Evolutionary conservation across 108 stramenopile genomes (phyloP).

Genomic region (Hondaea fermentalgiana): DNA sequence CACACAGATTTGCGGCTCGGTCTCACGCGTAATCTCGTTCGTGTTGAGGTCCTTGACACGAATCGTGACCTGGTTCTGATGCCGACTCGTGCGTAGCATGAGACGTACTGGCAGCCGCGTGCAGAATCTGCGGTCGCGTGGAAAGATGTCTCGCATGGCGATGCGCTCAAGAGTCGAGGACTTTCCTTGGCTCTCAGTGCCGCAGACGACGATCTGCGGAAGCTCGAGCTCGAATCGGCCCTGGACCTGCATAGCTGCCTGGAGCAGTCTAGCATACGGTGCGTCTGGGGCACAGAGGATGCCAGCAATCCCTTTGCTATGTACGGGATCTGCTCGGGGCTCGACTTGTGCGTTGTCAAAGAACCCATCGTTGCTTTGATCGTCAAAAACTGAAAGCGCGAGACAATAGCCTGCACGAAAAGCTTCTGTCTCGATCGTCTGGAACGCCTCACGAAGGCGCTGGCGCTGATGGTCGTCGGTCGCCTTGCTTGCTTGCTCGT

Average conservation of each 20-base stretch:
- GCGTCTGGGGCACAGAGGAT: background rate
- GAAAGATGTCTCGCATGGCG: conserved; percentile 7
- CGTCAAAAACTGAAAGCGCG: too few relatives aligned
- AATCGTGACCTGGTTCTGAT: conserved; percentile 8
- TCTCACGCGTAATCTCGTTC: background rate
- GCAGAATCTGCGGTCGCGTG: background rate
- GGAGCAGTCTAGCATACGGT: background rate
- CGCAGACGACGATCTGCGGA: background rate
- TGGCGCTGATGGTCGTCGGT: too few relatives aligned
- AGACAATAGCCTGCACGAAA: too few relatives aligned
- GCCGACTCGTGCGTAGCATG: background rate
- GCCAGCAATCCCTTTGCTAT: background rate
- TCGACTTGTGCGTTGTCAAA: too few relatives aligned
- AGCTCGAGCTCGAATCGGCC: background rate
- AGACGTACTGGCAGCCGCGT: background rate
- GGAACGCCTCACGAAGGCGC: too few relatives aligned
- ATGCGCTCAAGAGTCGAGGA: background rate
- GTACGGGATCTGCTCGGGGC: too few relatives aligned
- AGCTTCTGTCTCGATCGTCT: too few relatives aligned
- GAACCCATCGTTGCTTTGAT: too few relatives aligned
- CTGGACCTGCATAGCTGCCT: background rate
- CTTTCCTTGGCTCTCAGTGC: background rate
- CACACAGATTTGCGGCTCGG: background rate
- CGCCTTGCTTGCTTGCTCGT: too few relatives aligned
- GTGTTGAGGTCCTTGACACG: background rate